Conservation (phyloP, 2,329 filamentous ascomycete species). For the Ophiostoma quercus region DNA sequence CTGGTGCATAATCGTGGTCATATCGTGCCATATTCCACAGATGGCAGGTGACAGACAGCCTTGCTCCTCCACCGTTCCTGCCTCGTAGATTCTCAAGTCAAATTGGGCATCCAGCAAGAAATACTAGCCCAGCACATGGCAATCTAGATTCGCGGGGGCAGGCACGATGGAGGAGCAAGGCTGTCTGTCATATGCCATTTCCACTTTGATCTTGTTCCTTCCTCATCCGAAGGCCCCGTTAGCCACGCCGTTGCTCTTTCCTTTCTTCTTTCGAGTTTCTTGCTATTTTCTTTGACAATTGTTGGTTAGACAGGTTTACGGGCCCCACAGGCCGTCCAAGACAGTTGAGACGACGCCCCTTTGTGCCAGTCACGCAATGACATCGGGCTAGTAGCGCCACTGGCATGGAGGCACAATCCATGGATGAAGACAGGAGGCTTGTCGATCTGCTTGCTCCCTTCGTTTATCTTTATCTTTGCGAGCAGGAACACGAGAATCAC, state of each 20-base stretch:
- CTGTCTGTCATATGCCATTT: not conserved
- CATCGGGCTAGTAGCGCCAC: not conserved
- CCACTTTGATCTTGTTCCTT: not conserved
- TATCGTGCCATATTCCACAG: not conserved
- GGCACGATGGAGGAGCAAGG: not conserved
- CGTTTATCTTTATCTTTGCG: not conserved
- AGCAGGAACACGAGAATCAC: no score
- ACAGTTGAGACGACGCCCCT: not conserved
- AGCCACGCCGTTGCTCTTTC: not conserved
- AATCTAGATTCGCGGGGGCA: not conserved
- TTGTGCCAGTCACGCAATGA: slow-evolving; percentile 1
- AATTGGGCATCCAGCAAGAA: not conserved
- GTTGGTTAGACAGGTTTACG: not conserved
- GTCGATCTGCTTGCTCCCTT: not conserved
- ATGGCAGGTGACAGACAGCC: not conserved
- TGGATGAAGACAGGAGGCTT: slow-evolving; percentile 5
- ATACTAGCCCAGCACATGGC: not conserved
- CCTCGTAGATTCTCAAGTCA: not conserved
- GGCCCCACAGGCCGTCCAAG: not conserved
- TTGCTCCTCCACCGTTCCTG: not conserved
- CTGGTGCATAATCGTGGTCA: not conserved
- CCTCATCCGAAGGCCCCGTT: not conserved
- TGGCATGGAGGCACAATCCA: not conserved
- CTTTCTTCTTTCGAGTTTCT: not conserved
- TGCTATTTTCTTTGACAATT: not conserved